A percentile compares a stretch with the other conserved stretches of the same genome.
phyloP scores from a whole-genome alignment of 1,139 yeast genomes.

The Candida albicans region DNA sequence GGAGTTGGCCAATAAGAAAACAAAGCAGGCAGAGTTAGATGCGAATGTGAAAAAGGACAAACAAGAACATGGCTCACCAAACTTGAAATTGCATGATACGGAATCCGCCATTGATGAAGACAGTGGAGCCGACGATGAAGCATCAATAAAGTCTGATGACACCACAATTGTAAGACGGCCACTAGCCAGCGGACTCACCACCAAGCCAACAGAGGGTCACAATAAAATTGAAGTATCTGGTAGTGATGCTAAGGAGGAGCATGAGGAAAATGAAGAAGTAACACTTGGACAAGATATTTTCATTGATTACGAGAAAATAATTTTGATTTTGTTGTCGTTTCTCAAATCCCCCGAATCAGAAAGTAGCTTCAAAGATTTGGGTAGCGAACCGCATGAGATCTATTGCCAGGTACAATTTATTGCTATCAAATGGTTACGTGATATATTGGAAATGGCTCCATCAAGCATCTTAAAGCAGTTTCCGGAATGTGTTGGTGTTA shows the following conservation, averaged over 20 bases:
- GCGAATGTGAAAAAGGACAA: background rate
- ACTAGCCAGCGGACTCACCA: background rate
- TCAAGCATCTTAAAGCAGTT: conserved; percentile 65
- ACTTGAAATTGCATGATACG: conserved; percentile 8
- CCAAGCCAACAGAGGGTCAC: conserved; percentile 1
- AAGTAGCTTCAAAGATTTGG: conserved; percentile 26
- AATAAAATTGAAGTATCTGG: background rate
- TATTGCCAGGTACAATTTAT: conserved; percentile 80
- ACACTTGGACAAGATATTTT: conserved; percentile 82
- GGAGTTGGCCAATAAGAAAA: conserved; percentile 22
- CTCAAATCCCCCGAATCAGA: conserved; percentile 48
- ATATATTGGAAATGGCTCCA: conserved; percentile 74
- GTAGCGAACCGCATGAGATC: conserved; percentile 41
- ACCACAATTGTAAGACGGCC: conserved; percentile 19
- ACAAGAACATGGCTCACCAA: background rate
- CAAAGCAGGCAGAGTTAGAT: conserved; percentile 1
- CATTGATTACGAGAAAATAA: conserved; percentile 77
- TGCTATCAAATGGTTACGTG: conserved; percentile 81
- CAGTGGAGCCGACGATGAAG: conserved; percentile 16
- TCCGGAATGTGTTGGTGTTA: conserved; percentile 43
- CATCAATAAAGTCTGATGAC: conserved; percentile 26
- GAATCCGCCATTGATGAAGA: conserved; percentile 9
- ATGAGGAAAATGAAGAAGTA: conserved; percentile 35
- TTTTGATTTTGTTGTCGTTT: conserved; percentile 76
- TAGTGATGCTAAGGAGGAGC: conserved; percentile 3